Evolutionary conservation across 768 basidiomycete genomes (phyloP).

Genomic region (Dentipellis sp.): DNA sequence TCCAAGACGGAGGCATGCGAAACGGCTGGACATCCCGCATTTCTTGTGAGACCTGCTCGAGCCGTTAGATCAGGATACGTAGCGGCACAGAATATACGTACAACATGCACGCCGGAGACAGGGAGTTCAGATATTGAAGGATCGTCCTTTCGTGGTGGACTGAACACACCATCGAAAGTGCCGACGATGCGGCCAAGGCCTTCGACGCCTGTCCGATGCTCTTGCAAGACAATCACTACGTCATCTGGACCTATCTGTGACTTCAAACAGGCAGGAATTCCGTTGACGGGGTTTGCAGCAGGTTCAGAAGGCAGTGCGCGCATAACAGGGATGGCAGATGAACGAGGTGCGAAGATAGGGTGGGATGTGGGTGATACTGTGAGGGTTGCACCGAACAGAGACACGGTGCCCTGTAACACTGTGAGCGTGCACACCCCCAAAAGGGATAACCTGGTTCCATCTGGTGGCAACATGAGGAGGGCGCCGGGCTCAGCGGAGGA

Average conservation of each 20-base stretch:
- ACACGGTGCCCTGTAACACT: constrained; percentile 53
- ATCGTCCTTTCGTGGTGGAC: constrained; percentile 36
- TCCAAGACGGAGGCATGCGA: constrained; percentile 28
- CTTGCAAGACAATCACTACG: constrained; percentile 48
- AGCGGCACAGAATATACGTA: constrained; percentile 20
- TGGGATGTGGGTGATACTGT: constrained; percentile 31
- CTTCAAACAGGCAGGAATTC: constrained; percentile 13
- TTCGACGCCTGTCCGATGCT: constrained; percentile 51
- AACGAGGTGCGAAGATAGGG: constrained; percentile 66
- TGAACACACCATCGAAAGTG: constrained; percentile 55
- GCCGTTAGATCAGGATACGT: too few relatives aligned
- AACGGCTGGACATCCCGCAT: constrained; percentile 26
- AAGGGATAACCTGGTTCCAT: constrained; percentile 48
- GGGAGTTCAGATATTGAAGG: constrained; percentile 27
- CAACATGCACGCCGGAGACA: constrained; percentile 40
- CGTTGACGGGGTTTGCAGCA: constrained; percentile 1
- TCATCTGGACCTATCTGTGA: constrained; percentile 9
- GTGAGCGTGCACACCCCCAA: constrained; percentile 56
- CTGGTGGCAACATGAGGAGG: constrained; percentile 34
- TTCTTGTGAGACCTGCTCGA: constrained; percentile 18
- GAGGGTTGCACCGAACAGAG: constrained; percentile 47
- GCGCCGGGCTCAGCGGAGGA: constrained; percentile 19
- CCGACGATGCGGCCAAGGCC: constrained; percentile 55
- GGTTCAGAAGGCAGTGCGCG: constrained; percentile 14
- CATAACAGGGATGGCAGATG: constrained; percentile 60